Evolutionary conservation across 768 basidiomycete genomes (phyloP), one percentile per base, ranked within the genome.

Genomic region (Panaeolus cyanescens): DNA sequence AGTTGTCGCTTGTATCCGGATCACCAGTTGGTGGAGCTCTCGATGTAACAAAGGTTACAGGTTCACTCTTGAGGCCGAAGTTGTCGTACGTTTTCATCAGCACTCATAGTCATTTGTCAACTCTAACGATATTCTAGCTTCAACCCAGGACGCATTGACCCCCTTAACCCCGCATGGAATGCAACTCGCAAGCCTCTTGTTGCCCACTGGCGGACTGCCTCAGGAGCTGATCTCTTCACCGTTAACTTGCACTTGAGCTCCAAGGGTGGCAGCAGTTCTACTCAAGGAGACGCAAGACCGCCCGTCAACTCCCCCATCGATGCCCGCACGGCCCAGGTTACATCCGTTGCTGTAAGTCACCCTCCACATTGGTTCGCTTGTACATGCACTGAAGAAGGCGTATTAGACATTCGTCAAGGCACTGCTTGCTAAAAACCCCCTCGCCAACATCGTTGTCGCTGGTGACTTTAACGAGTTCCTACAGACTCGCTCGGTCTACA

Each of bases 381-480:
- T n/a, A 42, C n/a, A n/a, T n/a, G n/a, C n/a, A 42, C 19, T 65
- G 50, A 57, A 55, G 32, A 62, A 30, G 20, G 28, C n/a, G 25
- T 20, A 17, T 3, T 57, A 87, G 85, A 69, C 72, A 22, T 88
- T 89, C 64, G 79, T 84, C 17, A 62, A 76, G 61, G 71, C 77
- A 10, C 71, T 88, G 36, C 69, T 87, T 3, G 68, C 66, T 6
- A 68, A 72, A 32, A 76, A 85, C 60, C 64, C 74, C 3, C 57
- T 74, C 33, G 84, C 85, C 8, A 83, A 80, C 63, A 72, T 89
- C 61, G 64, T 87, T 45, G 75, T 84, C 6, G 84, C 80, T 1
- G 86, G 87, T 5, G 86, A 87, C 72, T 86, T 83, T 74, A 89
- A 89, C 68, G 86, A 88, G 65, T 87, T 75, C 71, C 65, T 78